Base-by-base conservation (phyloP, 257 asterid genomes). In the Nicotiana otophora region DNA sequence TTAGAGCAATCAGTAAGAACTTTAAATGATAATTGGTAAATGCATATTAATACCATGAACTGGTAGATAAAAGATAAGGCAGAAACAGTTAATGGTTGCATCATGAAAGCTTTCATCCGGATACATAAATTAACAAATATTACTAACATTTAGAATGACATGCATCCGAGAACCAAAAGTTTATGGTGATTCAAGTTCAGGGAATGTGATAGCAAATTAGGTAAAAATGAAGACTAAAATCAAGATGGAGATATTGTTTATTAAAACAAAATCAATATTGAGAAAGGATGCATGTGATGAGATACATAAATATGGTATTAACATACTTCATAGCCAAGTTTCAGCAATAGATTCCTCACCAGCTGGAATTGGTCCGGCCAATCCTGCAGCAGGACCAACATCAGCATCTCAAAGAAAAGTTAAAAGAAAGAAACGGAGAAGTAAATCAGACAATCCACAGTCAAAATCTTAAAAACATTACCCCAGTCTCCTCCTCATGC, bases 311-410 rank as follows among this genome's bases (percentile, higher is more conserved):
- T 15, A 28, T 61, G 54, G 74, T 61, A 39, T 36, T 31, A 46
- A 82, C 88, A 64, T 83, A 86, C 91, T 81, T 83, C 80, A 81
- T 88, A 88, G 70, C 88, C 89, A 84, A 74, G 81, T 53, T 80
- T 70, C 33, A 77, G 80, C 87, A 84, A 66, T 15, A 88, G 60
- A 78, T 85, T 85, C 81, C 87, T 81, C 39, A 82, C 55, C 39
- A 88, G 83, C 83, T 83, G 88, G 81, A 86, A 88, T 23, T 81
- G 86, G 76, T 86, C 67, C 28, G 88, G 86, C 57, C 78, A 86
- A 30, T 81, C 91, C 91, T 88, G 85, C 86, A 86, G 31, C 55
- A 82, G 57, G 82, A 57, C n/a, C 62, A 75, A 63, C 16, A 26
- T 83, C 62, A 88, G 86, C 77, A 74, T 84, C 20, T 46, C 72